These are phyloP conservation scores for Whalleya microplaca DNA, from an alignment of 2,329 filamentous ascomycete genomes.

Conservation along the genomic window DNA sequence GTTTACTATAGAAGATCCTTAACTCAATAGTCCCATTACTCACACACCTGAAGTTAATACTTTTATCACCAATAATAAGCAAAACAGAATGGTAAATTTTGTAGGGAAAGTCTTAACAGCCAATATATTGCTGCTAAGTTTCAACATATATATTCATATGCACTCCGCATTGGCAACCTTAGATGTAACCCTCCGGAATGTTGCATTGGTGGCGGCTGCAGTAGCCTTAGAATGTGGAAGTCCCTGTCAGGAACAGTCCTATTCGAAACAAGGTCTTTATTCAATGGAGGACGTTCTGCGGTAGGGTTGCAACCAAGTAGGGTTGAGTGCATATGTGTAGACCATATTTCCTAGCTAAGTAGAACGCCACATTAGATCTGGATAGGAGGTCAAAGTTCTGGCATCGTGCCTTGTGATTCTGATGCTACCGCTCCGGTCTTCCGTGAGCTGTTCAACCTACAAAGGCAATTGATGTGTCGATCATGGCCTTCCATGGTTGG, in stretches of 20 bases:
- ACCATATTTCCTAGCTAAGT: not conserved
- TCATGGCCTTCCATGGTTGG: not conserved
- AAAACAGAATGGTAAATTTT: too few relatives aligned
- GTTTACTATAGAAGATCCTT: too few relatives aligned
- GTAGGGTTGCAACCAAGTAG: not conserved
- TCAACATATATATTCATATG: not conserved
- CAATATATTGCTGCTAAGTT: not conserved
- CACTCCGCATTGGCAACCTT: not conserved
- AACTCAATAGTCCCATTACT: too few relatives aligned
- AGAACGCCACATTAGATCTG: too few relatives aligned
- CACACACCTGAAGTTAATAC: too few relatives aligned
- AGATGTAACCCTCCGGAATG: not conserved
- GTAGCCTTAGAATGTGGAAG: not conserved
- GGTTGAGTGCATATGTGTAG: not conserved
- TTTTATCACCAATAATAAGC: too few relatives aligned
- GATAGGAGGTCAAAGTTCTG: too few relatives aligned
- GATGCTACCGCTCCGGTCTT: not conserved
- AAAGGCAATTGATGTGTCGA: not conserved
- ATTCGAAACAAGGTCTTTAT: not conserved
- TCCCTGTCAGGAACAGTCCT: not conserved
- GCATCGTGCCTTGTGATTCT: not conserved
- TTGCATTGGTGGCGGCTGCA: not conserved
- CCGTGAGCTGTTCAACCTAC: not conserved
- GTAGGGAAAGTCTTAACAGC: not conserved
- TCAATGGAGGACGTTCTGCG: not conserved